A percentile compares a stretch with the other conserved stretches of the same genome.
phyloP scores from a whole-genome alignment of 1,139 yeast species.

The Candida sojae region DNA sequence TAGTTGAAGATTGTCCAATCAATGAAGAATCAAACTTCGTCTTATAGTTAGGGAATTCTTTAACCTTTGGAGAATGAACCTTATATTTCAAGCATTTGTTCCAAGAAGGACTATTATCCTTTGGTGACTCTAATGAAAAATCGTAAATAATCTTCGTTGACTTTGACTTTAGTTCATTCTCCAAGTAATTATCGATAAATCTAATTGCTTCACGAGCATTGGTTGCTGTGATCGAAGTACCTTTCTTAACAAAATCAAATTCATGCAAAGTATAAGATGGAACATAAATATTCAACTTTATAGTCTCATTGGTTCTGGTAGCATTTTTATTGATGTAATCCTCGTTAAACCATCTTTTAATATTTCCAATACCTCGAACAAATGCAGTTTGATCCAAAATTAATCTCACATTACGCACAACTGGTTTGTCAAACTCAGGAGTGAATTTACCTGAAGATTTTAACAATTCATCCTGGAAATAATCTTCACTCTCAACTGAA shows the following conservation, averaged over 20 bases:
- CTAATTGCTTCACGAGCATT: conserved; percentile 60
- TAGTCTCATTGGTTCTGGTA: conserved; percentile 17
- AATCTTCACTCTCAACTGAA: conserved; percentile 9
- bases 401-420: conserved; percentile 21
- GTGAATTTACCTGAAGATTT: conserved; percentile 1
- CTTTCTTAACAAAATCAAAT: conserved; percentile 55
- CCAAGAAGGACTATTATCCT: conserved; percentile 54
- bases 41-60: conserved; percentile 49
- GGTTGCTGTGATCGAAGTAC: conserved; percentile 53
- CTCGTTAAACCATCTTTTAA: conserved; percentile 57
- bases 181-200: conserved; percentile 49
- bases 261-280: conserved; percentile 61
- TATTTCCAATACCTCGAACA: conserved; percentile 59
- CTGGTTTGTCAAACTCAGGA: background rate
- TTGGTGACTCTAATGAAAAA: conserved; percentile 35
- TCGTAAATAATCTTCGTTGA: conserved; percentile 20
- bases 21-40: conserved; percentile 36
- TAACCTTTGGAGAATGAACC: conserved; percentile 41
- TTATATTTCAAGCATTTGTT: conserved; percentile 45
- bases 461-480: conserved; percentile 15
- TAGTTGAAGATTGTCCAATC: conserved; percentile 18
- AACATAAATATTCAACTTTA: conserved; percentile 36
- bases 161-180: conserved; percentile 9
- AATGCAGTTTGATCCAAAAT: conserved; percentile 62
- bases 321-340: conserved; percentile 30